Evolutionary conservation across 1,284 basidiomycete species (phyloP), one percentile per base, ranked within the genome.

Genomic region (Fomitopsis betulina): DNA sequence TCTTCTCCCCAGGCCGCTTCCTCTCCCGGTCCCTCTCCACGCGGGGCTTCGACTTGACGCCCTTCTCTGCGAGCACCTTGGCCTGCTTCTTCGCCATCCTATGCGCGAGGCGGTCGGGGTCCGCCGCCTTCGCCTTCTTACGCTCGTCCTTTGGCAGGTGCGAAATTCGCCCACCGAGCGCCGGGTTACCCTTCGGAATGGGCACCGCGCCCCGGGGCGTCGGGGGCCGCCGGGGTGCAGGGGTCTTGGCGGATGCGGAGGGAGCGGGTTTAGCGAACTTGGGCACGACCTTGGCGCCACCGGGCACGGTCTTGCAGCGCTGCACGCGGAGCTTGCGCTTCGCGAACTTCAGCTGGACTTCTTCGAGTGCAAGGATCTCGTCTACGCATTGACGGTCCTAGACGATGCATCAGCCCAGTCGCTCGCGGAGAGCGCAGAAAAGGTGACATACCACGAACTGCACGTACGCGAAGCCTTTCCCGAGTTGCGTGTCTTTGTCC

Each of bases 401-500:
- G 39, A 3, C 3, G 32, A 39, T 30, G 8, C 15, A 60, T 60
- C 64, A 30, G 21, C 27, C 21, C n/a, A 52, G 50, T 30, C 25
- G 27, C 32, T 55, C 54, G 59, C 12, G 33, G 35, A 32, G 33
- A n/a, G 43, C 54, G 30, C 17, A 7, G 21, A 15, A 39, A 58
- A 27, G 27, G 42, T 49, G 15, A 82, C 88, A 67, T 71, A 94
- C 95, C 55, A 78, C 71, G 65, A 98, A 94, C 65, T 94, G 88
- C 9, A 98, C 88, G 71, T 98, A 98, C 10, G 90, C 96, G 70
- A 99, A 96, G 1, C 96, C 96, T 75, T 98, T 98, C n/a, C 96
- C 96, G 37, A 98, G 82, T 65, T 96, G 95, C 0, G 94, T 97
- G 58, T 94, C 94, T 65, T 86, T 86, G 73, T 99, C 96, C 49